Evolutionary conservation across 805 yeast species (phyloP).

Genomic region (Saccharomycopsis microspora): DNA sequence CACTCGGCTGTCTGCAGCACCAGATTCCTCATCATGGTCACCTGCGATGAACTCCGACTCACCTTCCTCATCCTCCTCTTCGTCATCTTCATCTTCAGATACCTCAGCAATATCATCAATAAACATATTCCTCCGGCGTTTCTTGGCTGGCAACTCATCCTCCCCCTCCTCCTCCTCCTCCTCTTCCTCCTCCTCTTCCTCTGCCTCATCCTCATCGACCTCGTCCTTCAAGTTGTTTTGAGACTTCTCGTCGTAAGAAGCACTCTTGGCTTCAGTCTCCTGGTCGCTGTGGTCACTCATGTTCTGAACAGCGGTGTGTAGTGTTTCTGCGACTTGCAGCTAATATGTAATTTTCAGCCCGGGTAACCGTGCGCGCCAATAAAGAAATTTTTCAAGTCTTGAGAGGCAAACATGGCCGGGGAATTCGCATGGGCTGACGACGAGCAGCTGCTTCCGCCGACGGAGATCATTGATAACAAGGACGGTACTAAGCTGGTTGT

Average conservation of each 20-base stretch:
- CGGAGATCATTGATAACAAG: slow-evolving; percentile 63
- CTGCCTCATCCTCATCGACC: slow-evolving; percentile 13
- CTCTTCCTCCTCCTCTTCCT: slow-evolving; percentile 25
- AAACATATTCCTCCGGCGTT: slow-evolving; percentile 64
- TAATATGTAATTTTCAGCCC: no score
- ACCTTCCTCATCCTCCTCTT: slow-evolving; percentile 88
- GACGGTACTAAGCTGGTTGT: slow-evolving; percentile 89
- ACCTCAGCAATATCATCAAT: slow-evolving; percentile 99
- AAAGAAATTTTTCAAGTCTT: neutral
- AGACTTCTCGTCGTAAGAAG: neutral
- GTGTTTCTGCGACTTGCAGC: no score
- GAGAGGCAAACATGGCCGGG: neutral
- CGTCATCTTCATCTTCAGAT: slow-evolving; percentile 92
- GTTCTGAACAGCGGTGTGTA: no score
- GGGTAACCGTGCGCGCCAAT: no score
- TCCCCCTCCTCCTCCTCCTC: slow-evolving; percentile 39
- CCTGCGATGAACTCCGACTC: slow-evolving; percentile 76
- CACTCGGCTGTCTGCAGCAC: slow-evolving; percentile 54
- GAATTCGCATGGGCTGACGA: slow-evolving; percentile 54
- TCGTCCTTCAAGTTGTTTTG: neutral
- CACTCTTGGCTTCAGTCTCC: neutral
- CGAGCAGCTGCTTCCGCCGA: slow-evolving; percentile 60
- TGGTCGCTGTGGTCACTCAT: neutral
- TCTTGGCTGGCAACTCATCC: slow-evolving; percentile 37
- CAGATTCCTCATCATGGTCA: slow-evolving; percentile 42